Percentiles rank a stretch among this genome's conserved stretches.
These are phyloP conservation scores for Cladophialophora exuberans DNA, from an alignment of 2,329 filamentous ascomycete species.

Conservation along the genomic window DNA sequence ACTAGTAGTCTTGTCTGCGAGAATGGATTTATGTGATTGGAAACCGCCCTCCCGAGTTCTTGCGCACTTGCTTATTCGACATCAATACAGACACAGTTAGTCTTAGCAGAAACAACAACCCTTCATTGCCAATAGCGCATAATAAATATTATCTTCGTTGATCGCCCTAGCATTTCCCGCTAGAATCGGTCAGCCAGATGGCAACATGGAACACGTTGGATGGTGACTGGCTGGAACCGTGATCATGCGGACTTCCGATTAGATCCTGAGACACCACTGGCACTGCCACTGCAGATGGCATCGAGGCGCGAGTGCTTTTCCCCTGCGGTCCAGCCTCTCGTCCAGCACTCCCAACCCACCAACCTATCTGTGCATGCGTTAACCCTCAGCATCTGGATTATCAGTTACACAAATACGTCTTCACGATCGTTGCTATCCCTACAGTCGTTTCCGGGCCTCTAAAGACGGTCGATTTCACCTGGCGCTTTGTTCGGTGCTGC, in stretches of 20 bases:
- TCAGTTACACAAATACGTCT: not conserved
- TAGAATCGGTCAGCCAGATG: not conserved
- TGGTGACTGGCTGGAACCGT: slow-evolving; percentile 6
- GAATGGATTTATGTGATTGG: not conserved
- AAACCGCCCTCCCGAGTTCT: no score
- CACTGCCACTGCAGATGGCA: not conserved
- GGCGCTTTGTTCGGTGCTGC: slow-evolving; percentile 7
- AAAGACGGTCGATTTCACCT: slow-evolving; percentile 1
- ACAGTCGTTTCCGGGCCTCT: not conserved
- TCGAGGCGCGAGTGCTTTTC: no score
- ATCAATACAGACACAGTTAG: no score
- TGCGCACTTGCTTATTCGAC: no score
- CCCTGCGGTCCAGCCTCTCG: not conserved
- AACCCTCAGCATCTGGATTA: not conserved
- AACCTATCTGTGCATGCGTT: not conserved
- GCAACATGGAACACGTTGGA: not conserved
- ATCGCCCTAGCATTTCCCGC: not conserved
- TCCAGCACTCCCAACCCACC: not conserved
- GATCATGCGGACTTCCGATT: slow-evolving; percentile 14
- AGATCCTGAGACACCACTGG: slow-evolving; percentile 1
- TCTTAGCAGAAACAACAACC: not conserved
- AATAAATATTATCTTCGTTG: not conserved
- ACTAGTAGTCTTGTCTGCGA: not conserved
- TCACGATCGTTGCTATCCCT: not conserved
- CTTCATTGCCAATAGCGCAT: not conserved